These are phyloP conservation scores for Beauveria sp. DNA, from an alignment of 2,329 filamentous ascomycete genomes.

Conservation along the genomic window DNA sequence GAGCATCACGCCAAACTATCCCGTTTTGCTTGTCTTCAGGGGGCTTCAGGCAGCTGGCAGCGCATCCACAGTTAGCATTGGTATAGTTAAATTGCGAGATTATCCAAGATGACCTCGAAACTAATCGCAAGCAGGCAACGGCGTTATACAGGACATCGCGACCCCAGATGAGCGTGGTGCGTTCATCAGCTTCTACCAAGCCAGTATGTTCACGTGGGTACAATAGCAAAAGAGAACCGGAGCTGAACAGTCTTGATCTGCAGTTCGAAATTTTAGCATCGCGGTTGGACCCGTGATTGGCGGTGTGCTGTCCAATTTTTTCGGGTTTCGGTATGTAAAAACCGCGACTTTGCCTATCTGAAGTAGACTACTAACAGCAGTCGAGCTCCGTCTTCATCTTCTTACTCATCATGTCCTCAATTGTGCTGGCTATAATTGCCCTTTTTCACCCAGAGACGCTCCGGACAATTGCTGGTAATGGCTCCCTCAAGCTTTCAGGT, in stretches of 20 bases:
- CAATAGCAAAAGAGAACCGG: not conserved
- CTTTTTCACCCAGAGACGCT: not conserved
- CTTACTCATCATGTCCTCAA: not conserved
- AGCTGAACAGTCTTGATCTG: not conserved
- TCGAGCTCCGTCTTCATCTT: not conserved
- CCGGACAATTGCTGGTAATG: not conserved
- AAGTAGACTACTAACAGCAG: not conserved
- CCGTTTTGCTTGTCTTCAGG: constrained; percentile 36
- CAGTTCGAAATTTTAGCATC: not conserved
- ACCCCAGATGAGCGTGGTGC: constrained; percentile 19
- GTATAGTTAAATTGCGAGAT: constrained; percentile 17
- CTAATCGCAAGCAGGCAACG: constrained; percentile 19
- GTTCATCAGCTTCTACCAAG: constrained; percentile 25
- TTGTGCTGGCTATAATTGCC: not conserved
- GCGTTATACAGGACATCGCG: constrained; percentile 25
- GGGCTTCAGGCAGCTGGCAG: constrained; percentile 38
- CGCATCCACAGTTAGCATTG: constrained; percentile 39
- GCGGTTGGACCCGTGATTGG: not conserved
- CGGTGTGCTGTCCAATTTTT: not conserved
- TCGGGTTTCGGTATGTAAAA: not conserved
- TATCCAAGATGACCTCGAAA: not conserved
- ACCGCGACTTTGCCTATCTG: not conserved
- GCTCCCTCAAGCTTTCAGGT: not conserved
- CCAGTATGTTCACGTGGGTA: constrained; percentile 17
- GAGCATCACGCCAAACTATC: constrained; percentile 35